Conservation (phyloP, 192 early-diverging fungal genomes). For the Backusella tarrabulga region DNA sequence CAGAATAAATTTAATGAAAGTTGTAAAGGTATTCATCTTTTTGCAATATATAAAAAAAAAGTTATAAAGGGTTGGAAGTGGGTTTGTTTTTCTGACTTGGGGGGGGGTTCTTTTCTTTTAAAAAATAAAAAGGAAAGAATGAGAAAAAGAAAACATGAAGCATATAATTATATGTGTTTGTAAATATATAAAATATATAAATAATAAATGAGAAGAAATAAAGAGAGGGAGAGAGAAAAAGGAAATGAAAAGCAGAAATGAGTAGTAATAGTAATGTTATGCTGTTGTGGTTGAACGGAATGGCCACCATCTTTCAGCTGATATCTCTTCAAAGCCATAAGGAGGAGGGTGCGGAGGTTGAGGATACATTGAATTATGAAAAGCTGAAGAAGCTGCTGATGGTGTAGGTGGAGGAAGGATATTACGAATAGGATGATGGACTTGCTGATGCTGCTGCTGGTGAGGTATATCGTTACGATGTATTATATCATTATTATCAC, state of each 20-base stretch:
- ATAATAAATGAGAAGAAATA: not conserved
- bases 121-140: not conserved
- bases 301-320: conserved; percentile 12
- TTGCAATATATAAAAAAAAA: not conserved
- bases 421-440: not conserved
- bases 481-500: conserved; percentile 3
- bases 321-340: conserved; percentile 5
- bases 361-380: conserved; percentile 5
- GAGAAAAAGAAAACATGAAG: not conserved
- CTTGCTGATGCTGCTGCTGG: not conserved
- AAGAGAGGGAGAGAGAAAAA: not conserved
- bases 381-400: not conserved
- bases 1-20: not conserved
- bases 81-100: not conserved
- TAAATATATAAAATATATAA: not conserved
- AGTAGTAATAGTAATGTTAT: not conserved
- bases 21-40: not conserved
- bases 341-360: not conserved
- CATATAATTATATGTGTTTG: not conserved
- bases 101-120: not conserved
- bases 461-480: not conserved
- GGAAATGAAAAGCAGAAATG: not conserved
- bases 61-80: not conserved
- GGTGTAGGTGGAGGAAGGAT: conserved; percentile 9
- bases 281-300: conserved; percentile 12